Base-by-base conservation (phyloP, 208 protist species). In the Entamoeba histolytica region DNA sequence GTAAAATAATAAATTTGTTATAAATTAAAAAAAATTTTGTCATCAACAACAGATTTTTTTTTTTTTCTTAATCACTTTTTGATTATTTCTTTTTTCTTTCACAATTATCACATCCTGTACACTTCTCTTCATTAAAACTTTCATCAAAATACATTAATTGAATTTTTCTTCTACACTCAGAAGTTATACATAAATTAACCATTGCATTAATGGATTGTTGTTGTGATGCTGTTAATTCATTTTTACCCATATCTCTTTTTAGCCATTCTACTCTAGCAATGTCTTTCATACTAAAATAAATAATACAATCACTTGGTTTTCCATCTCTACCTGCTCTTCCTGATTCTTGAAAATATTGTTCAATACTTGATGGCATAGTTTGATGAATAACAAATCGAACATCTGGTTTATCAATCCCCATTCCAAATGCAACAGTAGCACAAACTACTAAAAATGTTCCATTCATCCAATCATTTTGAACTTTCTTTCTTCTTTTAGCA, bases 251-350 rank as follows among this genome's bases (percentile, higher is more conserved):
- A 39, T 35, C 5, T 31, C 19, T 87, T 35, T 87, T 87, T 23
- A 87, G 0, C 61, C 61, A 87, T 39, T 31, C 35, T 28, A 87
- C 28, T 35, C 28, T 87, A 10, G 17, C 3, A 23, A 91, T 5
- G 23, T 92, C 91, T 7, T 39, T 39, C 4, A 4, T 31, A 39
- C 0, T 19, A 55, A 52, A 92, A 55, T 51, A 92, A 14, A 92
- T 15, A 92, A 92, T 28, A n/a, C 91, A 50, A 7, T 35, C 12
- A 35, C 17, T 17, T 31, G 44, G n/a, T 57, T 35, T 28, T 7
- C 91, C 91, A 39, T 92, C 91, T 92, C 98, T 96, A 14, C 98
- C 98, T 3, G 97, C 97, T 39, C 98, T 96, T 35, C 98, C 98
- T 39, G 96, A 97, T 94, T 99, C 98, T 95, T 99, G 98, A 91